Conservation (phyloP, 108 stramenopile species). For the Epithemia pelagica region DNA sequence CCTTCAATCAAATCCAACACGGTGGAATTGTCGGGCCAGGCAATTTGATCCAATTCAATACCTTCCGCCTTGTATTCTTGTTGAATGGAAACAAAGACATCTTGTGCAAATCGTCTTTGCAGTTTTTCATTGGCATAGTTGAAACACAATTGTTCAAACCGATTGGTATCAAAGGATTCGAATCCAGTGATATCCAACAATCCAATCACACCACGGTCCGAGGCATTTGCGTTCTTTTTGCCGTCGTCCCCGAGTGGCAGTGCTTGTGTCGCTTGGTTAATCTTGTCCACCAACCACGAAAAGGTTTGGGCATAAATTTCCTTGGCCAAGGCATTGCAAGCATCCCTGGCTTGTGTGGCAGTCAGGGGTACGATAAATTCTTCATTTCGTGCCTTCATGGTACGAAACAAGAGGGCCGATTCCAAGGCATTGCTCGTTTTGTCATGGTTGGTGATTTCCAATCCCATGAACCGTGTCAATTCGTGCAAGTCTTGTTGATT, state of each 20-base stretch:
- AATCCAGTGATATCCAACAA: slow-evolving; percentile 97
- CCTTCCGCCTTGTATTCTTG: slow-evolving; percentile 90
- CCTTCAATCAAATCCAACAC: slow-evolving; percentile 93
- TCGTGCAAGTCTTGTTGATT: slow-evolving; percentile 45
- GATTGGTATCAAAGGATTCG: slow-evolving; percentile 85
- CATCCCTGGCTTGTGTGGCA: slow-evolving; percentile 62
- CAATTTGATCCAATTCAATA: slow-evolving; percentile 80
- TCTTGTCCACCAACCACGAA: slow-evolving; percentile 72
- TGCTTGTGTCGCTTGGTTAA: slow-evolving; percentile 76
- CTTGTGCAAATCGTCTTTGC: slow-evolving; percentile 86
- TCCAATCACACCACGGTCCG: slow-evolving; percentile 76
- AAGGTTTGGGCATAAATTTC: slow-evolving; percentile 80
- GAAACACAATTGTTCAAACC: slow-evolving; percentile 89
- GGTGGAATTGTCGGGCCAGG: slow-evolving; percentile 88
- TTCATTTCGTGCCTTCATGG: slow-evolving; percentile 67
- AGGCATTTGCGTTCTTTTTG: slow-evolving; percentile 27
- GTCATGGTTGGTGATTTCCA: slow-evolving; percentile 16
- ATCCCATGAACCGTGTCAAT: slow-evolving; percentile 73
- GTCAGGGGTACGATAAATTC: slow-evolving; percentile 76
- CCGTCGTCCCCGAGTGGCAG: slow-evolving; percentile 17
- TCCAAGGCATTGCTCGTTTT: slow-evolving; percentile 37
- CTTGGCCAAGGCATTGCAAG: slow-evolving; percentile 94
- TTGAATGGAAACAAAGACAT: slow-evolving; percentile 86
- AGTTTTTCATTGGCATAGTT: slow-evolving; percentile 93
- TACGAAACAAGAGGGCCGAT: slow-evolving; percentile 72